phyloP scores from a whole-genome alignment of 2,329 filamentous ascomycete genomes.

The Ophiostoma quercus region DNA sequence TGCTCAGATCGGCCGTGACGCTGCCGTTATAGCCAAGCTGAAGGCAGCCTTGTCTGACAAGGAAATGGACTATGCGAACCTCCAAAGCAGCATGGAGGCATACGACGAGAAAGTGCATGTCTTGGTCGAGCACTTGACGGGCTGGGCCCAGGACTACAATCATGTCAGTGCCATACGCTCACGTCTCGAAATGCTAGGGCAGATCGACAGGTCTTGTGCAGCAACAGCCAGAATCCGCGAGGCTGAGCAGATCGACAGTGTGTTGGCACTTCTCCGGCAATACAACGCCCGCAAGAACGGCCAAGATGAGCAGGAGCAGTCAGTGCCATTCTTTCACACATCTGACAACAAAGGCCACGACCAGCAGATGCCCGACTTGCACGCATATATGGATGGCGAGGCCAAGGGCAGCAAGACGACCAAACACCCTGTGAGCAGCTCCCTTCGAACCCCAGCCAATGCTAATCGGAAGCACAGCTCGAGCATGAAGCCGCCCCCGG shows the following conservation, averaged over 20 bases:
- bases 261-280: constrained; percentile 21
- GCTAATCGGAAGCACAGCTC: not conserved
- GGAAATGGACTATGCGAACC: constrained; percentile 19
- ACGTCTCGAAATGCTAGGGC: constrained; percentile 22
- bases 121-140: constrained; percentile 21
- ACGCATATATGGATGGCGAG: constrained; percentile 20
- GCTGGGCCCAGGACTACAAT: constrained; percentile 23
- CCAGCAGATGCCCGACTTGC: constrained; percentile 20
- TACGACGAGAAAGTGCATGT: constrained; percentile 19
- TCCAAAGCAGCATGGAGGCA: constrained; percentile 17
- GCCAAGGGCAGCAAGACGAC: not conserved
- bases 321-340: not conserved
- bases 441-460: constrained; percentile 16
- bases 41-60: constrained; percentile 20
- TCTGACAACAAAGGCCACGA: constrained; percentile 16
- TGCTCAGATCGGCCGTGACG: not conserved
- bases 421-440: not conserved
- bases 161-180: constrained; percentile 21
- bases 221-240: constrained; percentile 19
- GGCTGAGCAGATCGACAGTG: constrained; percentile 18
- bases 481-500: constrained; percentile 20
- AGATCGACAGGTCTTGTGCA: constrained; percentile 17
- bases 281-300: constrained; percentile 10
- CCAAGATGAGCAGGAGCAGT: not conserved
- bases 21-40: constrained; percentile 16